Percentiles rank a stretch among this genome's conserved stretches.
phyloP scores from a whole-genome alignment of 345 rosid genomes.

The Rubroshorea leprosula region DNA sequence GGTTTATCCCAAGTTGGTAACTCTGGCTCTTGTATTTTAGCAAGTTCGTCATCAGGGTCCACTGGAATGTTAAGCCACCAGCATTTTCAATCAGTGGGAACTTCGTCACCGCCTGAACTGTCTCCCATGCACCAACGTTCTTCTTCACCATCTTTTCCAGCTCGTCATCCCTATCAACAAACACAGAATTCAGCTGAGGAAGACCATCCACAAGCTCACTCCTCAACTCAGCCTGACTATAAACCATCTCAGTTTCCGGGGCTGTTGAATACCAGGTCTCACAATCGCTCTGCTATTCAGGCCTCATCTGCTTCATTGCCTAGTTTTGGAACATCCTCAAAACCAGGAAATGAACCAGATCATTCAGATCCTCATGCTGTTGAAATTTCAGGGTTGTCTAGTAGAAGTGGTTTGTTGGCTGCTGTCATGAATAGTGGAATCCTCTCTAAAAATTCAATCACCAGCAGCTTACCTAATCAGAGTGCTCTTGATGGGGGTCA shows the following conservation, averaged over 20 bases:
- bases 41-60: conserved; percentile 36
- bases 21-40: conserved; percentile 33
- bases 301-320: conserved; percentile 20
- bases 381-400: conserved; percentile 40
- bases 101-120: conserved; percentile 39
- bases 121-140: conserved; percentile 39
- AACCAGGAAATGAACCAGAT: conserved; percentile 31
- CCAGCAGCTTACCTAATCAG: conserved; percentile 27
- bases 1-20: conserved; percentile 34
- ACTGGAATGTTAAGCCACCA: conserved; percentile 42
- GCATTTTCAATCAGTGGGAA: conserved; percentile 32
- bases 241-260: conserved; percentile 44
- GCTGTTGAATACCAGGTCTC: conserved; percentile 28
- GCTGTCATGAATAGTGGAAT: conserved; percentile 75
- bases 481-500: conserved; percentile 26
- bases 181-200: conserved; percentile 30
- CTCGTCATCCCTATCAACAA: conserved; percentile 21
- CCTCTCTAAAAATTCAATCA: conserved; percentile 35
- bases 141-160: conserved; percentile 33
- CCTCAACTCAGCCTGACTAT: conserved; percentile 41
- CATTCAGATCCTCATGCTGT: conserved; percentile 26
- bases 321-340: conserved; percentile 28
- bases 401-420: conserved; percentile 60
- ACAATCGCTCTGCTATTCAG: conserved; percentile 21
- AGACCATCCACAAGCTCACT: conserved; percentile 30